Percentiles rank a stretch among this genome's conserved stretches.
These are phyloP conservation scores for Apiospora pterosperma DNA, from an alignment of 2,329 filamentous ascomycete species.

Conservation along the genomic window DNA sequence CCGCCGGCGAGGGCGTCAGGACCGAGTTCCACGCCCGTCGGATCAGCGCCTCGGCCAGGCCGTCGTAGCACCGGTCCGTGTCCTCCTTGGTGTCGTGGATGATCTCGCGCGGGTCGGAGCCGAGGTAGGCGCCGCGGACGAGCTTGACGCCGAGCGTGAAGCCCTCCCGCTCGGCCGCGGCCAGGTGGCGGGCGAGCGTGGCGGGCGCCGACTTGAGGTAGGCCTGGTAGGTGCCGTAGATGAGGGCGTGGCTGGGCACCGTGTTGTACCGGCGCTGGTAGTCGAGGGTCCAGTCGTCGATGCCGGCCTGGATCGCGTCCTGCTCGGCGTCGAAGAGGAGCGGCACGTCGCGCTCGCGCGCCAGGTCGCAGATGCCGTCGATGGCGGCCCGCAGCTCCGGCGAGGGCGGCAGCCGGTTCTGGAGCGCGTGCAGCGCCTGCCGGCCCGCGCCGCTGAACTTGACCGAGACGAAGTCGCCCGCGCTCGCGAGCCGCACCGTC, in stretches of 20 bases:
- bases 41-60: slow-evolving; percentile 65
- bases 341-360: slow-evolving; percentile 63
- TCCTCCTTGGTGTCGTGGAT: slow-evolving; percentile 71
- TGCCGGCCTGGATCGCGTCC: slow-evolving; percentile 71
- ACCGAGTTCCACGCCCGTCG: slow-evolving; percentile 56
- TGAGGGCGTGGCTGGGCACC: slow-evolving; percentile 55
- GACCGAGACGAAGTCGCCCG: slow-evolving; percentile 63
- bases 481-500: slow-evolving; percentile 69
- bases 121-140: slow-evolving; percentile 72
- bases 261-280: slow-evolving; percentile 77
- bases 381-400: slow-evolving; percentile 66
- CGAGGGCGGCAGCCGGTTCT: slow-evolving; percentile 59
- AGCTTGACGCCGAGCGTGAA: slow-evolving; percentile 73
- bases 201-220: slow-evolving; percentile 64
- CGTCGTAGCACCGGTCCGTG: slow-evolving; percentile 71
- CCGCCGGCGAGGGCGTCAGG: slow-evolving; percentile 36
- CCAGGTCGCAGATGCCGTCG: slow-evolving; percentile 70
- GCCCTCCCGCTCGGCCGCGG: slow-evolving; percentile 51
- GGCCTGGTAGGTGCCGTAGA: slow-evolving; percentile 80
- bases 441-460: slow-evolving; percentile 83
- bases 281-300: slow-evolving; percentile 75
- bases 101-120: slow-evolving; percentile 64
- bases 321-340: slow-evolving; percentile 88
- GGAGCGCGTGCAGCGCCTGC: slow-evolving; percentile 65
- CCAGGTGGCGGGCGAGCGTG: slow-evolving; percentile 58